Percentiles rank a stretch among this genome's conserved stretches.
These are phyloP conservation scores for Fermentozyma sake DNA, from an alignment of 1,139 yeast species.

Conservation along the genomic window DNA sequence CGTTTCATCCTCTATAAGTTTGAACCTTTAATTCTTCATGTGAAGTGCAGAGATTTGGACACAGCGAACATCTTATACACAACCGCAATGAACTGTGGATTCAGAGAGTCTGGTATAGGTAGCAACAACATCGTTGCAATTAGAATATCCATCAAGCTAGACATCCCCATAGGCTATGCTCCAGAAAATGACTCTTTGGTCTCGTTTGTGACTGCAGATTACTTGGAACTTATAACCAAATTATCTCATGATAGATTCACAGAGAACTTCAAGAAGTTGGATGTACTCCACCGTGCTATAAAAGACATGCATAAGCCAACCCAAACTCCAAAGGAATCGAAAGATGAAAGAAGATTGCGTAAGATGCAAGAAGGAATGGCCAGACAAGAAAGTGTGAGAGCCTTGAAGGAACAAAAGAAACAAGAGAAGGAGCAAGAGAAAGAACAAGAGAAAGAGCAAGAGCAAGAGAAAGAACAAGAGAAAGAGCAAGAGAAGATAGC, in stretches of 20 bases:
- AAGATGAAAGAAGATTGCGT: slow-evolving; percentile 56
- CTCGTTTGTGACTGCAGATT: slow-evolving; percentile 45
- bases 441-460: slow-evolving; percentile 6
- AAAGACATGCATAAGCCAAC: slow-evolving; percentile 12
- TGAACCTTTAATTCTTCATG: slow-evolving; percentile 82
- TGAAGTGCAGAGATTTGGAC: slow-evolving; percentile 61
- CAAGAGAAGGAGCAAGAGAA: slow-evolving; percentile 17
- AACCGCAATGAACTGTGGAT: slow-evolving; percentile 79
- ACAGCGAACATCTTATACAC: slow-evolving; percentile 62
- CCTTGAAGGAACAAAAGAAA: slow-evolving; percentile 18
- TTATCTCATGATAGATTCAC: slow-evolving; percentile 55
- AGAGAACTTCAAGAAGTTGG: slow-evolving; percentile 58
- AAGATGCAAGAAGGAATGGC: slow-evolving; percentile 60
- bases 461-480: no score
- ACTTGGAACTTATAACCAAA: slow-evolving; percentile 44
- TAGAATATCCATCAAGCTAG: slow-evolving; percentile 65
- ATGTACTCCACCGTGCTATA: slow-evolving; percentile 43
- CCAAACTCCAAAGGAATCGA: slow-evolving; percentile 18
- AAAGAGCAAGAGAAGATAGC: background rate
- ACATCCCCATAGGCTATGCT: slow-evolving; percentile 65
- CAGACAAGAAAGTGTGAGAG: slow-evolving; percentile 32
- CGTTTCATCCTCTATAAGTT: slow-evolving; percentile 69
- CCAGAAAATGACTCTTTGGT: slow-evolving; percentile 25
- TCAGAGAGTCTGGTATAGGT: slow-evolving; percentile 84
- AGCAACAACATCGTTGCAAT: slow-evolving; percentile 75